Evolutionary conservation across 805 yeast species (phyloP).

Genomic region (Candida multigemmis): DNA sequence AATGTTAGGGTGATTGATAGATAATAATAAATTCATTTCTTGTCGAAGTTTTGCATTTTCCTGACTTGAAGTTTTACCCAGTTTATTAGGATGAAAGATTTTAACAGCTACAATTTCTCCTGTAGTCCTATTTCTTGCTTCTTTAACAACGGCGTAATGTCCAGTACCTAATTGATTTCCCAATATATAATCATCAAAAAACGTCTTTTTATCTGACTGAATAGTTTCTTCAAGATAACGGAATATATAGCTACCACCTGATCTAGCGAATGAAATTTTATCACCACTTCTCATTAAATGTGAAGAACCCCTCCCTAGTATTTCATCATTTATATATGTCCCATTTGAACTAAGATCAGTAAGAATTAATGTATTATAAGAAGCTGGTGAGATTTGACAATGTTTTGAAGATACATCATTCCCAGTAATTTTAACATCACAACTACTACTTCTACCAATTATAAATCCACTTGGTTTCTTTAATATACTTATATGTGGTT

Average conservation of each 20-base stretch:
- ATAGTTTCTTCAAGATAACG: conserved; percentile 28
- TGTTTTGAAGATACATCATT: conserved; percentile 60
- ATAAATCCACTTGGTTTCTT: conserved; percentile 11
- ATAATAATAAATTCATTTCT: conserved; percentile 57
- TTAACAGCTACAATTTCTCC: conserved; percentile 67
- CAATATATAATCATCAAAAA: conserved; percentile 47
- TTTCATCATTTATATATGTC: conserved; percentile 51
- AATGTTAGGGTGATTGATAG: conserved; percentile 62
- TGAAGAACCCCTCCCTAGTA: conserved; percentile 39
- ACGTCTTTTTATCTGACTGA: conserved; percentile 11
- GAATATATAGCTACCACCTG: conserved; percentile 41
- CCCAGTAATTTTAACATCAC: conserved; percentile 47
- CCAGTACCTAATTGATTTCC: conserved; percentile 66
- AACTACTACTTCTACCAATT: conserved; percentile 51
- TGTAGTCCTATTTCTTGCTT: conserved; percentile 47
- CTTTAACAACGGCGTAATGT: conserved; percentile 75
- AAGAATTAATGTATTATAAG: conserved; percentile 30
- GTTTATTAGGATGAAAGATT: conserved; percentile 52
- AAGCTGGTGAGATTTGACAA: conserved; percentile 40
- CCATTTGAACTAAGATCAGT: conserved; percentile 61
- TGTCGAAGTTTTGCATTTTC: conserved; percentile 44
- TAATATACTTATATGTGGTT: conserved; percentile 10
- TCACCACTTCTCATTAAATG: conserved; percentile 56
- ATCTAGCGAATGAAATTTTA: conserved; percentile 45
- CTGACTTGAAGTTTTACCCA: conserved; percentile 9